Evolutionary conservation across 2,329 filamentous ascomycete species (phyloP).

Genomic region (Botrytis medusae): DNA sequence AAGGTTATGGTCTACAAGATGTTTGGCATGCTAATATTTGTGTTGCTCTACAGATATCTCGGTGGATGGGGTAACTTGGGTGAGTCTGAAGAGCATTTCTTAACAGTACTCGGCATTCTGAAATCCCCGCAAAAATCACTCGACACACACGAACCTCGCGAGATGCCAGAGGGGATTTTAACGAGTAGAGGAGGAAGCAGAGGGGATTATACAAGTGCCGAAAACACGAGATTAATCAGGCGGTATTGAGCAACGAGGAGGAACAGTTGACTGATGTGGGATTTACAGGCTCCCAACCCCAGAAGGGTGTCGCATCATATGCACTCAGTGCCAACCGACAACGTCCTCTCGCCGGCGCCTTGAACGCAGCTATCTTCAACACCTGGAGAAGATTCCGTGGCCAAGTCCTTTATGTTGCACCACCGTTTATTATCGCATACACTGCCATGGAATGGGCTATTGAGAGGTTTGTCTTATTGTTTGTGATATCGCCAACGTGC

Average conservation of each 20-base stretch:
- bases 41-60: constrained; percentile 34
- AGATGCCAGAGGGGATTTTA: background rate
- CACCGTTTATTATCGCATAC: constrained; percentile 78
- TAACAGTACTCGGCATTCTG: background rate
- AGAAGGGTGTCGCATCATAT: constrained; percentile 68
- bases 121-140: background rate
- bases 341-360: constrained; percentile 76
- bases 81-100: constrained; percentile 33
- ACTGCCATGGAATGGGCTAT: constrained; percentile 86
- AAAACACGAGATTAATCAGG: background rate
- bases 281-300: constrained; percentile 54
- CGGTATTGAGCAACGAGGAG: background rate
- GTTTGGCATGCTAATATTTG: constrained; percentile 29
- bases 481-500: background rate
- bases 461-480: constrained; percentile 67
- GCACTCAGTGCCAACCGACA: constrained; percentile 84
- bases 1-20: constrained; percentile 20
- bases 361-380: constrained; percentile 90
- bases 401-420: constrained; percentile 87
- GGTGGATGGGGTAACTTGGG: constrained; percentile 41
- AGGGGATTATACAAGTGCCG: background rate
- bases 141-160: background rate
- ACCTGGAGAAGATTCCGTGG: constrained; percentile 79
- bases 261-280: constrained; percentile 32
- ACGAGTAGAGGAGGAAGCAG: background rate